Conservation (phyloP, 2,329 filamentous ascomycete species). For the Periconia sp. region DNA sequence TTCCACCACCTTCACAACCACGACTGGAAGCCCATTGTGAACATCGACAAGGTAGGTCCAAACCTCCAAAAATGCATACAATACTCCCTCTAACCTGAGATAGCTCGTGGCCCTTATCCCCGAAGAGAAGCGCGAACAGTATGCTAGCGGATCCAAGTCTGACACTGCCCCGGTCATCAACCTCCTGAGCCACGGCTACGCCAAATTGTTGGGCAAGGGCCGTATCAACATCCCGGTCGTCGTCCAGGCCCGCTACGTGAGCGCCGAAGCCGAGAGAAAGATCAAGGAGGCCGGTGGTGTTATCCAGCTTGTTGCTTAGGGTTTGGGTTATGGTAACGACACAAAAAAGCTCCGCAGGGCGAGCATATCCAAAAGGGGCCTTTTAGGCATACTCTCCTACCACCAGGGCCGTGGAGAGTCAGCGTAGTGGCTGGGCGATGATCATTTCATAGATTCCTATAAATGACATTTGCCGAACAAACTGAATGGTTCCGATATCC, state of each 20-base stretch:
- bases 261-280: slow-evolving; percentile 96
- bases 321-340: slow-evolving; percentile 1
- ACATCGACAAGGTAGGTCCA: slow-evolving; percentile 74
- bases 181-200: slow-evolving; percentile 95
- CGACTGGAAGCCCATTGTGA: slow-evolving; percentile 98
- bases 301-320: slow-evolving; percentile 90
- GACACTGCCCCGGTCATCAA: slow-evolving; percentile 97
- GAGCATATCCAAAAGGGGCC: neutral
- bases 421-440: neutral
- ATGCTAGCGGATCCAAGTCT: slow-evolving; percentile 73
- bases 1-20: slow-evolving; percentile 94
- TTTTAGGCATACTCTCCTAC: neutral
- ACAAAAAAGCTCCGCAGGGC: neutral
- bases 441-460: neutral
- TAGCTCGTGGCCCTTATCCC: slow-evolving; percentile 93
- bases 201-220: slow-evolving; percentile 98
- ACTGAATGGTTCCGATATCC: neutral
- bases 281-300: slow-evolving; percentile 97
- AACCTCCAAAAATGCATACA: neutral
- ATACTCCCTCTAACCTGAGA: neutral
- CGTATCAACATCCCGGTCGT: slow-evolving; percentile 89
- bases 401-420: neutral
- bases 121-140: slow-evolving; percentile 87
- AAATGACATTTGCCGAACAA: slow-evolving; percentile 1
- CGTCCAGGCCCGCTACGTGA: slow-evolving; percentile 93